A percentile compares a stretch with the other conserved stretches of the same genome.
phyloP scores from a whole-genome alignment of 371 early-diverging fungal genomes.

The Synchytrium microbalum region DNA sequence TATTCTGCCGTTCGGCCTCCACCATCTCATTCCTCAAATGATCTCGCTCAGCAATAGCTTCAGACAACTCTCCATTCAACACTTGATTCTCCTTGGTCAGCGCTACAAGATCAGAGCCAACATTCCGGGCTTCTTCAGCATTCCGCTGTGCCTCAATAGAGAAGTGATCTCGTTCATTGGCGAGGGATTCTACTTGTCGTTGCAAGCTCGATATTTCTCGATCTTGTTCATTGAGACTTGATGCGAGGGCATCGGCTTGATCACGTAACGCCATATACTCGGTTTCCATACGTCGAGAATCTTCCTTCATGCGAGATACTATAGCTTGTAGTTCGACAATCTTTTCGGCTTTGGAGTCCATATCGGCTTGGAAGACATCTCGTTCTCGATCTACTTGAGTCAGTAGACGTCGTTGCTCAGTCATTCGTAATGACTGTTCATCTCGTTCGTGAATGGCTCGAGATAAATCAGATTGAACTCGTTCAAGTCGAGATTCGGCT shows the following conservation, averaged over 20 bases:
- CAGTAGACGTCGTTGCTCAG: conserved; percentile 26
- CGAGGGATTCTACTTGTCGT: conserved; percentile 17
- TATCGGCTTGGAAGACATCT: conserved; percentile 26
- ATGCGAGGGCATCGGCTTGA: conserved; percentile 25
- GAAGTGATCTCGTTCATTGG: conserved; percentile 22
- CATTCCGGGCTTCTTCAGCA: conserved; percentile 26
- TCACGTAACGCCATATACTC: conserved; percentile 20
- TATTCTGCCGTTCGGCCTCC: conserved; percentile 30
- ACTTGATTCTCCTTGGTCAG: conserved; percentile 36
- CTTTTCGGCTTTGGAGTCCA: conserved; percentile 31
- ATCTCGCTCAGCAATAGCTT: conserved; percentile 19
- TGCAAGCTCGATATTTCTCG: conserved; percentile 19
- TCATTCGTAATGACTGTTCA: conserved; percentile 12
- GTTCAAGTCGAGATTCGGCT: conserved; percentile 8
- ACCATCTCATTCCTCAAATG: conserved; percentile 22
- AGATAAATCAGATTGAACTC: conserved; percentile 10
- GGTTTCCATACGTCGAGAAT: conserved; percentile 7
- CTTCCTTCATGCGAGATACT: conserved; percentile 9
- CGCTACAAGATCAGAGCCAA: conserved; percentile 32
- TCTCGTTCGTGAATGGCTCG: conserved; percentile 10
- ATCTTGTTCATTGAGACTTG: conserved; percentile 32
- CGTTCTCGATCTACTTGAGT: conserved; percentile 34
- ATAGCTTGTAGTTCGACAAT: conserved; percentile 24
- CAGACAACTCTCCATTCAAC: conserved; percentile 25
- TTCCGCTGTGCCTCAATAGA: conserved; percentile 14